Conservation (phyloP, 192 early-diverging fungal species). For the Haplosporangium gracile region DNA sequence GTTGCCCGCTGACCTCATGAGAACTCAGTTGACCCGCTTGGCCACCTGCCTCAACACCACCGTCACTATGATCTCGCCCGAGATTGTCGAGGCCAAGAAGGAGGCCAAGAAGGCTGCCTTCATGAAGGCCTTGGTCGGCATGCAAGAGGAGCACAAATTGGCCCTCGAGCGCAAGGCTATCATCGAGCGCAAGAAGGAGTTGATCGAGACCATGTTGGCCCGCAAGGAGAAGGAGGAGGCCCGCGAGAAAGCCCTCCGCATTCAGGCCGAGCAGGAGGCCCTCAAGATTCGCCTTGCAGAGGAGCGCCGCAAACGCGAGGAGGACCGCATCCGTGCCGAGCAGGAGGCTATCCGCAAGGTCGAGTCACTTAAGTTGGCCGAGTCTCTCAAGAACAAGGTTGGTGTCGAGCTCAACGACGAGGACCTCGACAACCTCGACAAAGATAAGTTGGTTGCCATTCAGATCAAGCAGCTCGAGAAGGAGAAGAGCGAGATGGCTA, state of each 20-base stretch:
- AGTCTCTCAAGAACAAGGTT: conserved; percentile 78
- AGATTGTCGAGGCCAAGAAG: conserved; percentile 73
- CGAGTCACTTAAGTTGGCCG: conserved; percentile 89
- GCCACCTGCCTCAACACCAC: conserved; percentile 89
- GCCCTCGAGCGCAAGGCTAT: conserved; percentile 84
- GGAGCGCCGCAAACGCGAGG: conserved; percentile 86
- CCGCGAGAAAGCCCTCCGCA: conserved; percentile 77
- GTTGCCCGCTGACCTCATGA: conserved; percentile 91
- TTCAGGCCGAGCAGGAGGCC: conserved; percentile 85
- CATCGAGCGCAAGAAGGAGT: conserved; percentile 89
- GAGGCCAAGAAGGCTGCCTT: conserved; percentile 77
- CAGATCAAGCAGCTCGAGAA: conserved; percentile 94
- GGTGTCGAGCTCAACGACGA: conserved; percentile 69
- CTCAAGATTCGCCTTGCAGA: conserved; percentile 88
- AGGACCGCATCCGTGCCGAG: conserved; percentile 81
- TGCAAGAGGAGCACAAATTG: conserved; percentile 86
- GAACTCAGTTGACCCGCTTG: conserved; percentile 89
- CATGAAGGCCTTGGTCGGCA: conserved; percentile 75
- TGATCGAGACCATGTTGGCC: conserved; percentile 78
- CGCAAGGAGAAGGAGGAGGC: conserved; percentile 90
- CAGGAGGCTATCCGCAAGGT: conserved; percentile 83
- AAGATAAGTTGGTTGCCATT: conserved; percentile 81
- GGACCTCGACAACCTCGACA: conserved; percentile 88
- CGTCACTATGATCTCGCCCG: conserved; percentile 87
- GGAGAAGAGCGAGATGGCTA: conserved; percentile 85